Evolutionary conservation across 441 rosid species (phyloP), one percentile per base, ranked within the genome.

Genomic region (Geranium incanum): DNA sequence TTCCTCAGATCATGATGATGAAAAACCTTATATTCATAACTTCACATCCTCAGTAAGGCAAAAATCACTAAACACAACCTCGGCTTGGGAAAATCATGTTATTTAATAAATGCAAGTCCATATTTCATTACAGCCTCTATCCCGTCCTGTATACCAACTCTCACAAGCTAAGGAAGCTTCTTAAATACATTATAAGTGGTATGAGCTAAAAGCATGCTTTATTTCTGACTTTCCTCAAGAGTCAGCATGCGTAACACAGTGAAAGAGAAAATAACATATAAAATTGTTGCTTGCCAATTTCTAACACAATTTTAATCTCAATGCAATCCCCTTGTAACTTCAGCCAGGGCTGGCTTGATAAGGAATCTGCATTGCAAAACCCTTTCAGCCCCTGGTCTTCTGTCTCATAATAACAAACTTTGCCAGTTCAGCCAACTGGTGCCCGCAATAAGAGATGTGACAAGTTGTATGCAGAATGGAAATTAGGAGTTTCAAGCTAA

Each of bases 401-500:
- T 11, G 15, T 45, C 55, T 15, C 15, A 45, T 45, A 6, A 60
- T 60, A 23, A 60, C 33, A 60, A 23, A 36, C 19, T 23, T 62
- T 12, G 15, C 66, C 23, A 62, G 19, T 28, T 63, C 38, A 63
- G 28, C 67, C 67, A 23, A 63, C 38, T 63, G 37, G 37, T 11
- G 6, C 38, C 67, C 36, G 4, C 38, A 28, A 36, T 28, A 23
- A 23, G 37, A 63, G 11, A 63, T 23, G n/a, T 63, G 38, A 63
- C 28, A 63, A 63, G 67, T 63, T 63, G 67, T 63, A 28, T 28
- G 37, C 66, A 76, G 68, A 28, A 18, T 71, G 50, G 66, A 39
- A 78, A 59, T 5, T n/a, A 79, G 37, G 15, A 52, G 48, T 33
- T 60, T 68, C n/a, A 5, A 70, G 55, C 36, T 15, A 60, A 72